Base-by-base conservation (phyloP, 2,329 filamentous ascomycete species). In the Harringtonia aguacate region DNA sequence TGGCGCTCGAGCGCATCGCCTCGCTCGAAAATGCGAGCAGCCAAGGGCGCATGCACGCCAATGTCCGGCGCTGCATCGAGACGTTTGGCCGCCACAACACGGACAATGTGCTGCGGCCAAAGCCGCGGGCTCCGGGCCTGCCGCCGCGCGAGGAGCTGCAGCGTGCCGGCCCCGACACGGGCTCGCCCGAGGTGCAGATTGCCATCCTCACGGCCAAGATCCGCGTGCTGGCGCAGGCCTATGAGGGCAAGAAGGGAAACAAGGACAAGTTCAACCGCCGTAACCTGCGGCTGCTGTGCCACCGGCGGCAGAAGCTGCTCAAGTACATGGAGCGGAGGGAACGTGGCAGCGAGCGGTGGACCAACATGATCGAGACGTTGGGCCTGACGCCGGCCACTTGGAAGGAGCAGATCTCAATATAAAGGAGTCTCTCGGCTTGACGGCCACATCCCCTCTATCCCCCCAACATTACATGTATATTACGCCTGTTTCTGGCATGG, bases 191-290 rank as follows among this genome's bases (percentile, higher is more conserved):
- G 66, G 94, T 98, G n/a, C 92, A 98, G 69, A 87, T 94, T 52
- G 89, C 88, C 37, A 94, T 98, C 54, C 64, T 98, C 60, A 98
- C 92, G 4, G 77, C 87, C 46, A 97, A 95, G 73, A 98, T 98
- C 59, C 74, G 86, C 50, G 80, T 83, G 21, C 62, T 98, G 40
- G 81, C 84, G 15, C 73, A 84, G 53, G 80, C 82, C 52, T 64
- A 95, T 41, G 73, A 83, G 56, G 72, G 68, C 35, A 75, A 79
- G 47, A 65, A 70, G 53, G 86, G 83, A 6, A 77, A 84, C 61
- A 87, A 83, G 60, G 92, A 98, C 60, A 95, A 94, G 70, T 77
- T 87, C 61, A 95, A 95, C 68, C 95, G 94, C 76, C 75, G 89
- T 48, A 94, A 94, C 63, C 59, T 98, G 60, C 74, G 87, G 52